These are phyloP conservation scores for Ogataea thermomethanolica DNA, from an alignment of 805 yeast genomes.

Conservation along the genomic window DNA sequence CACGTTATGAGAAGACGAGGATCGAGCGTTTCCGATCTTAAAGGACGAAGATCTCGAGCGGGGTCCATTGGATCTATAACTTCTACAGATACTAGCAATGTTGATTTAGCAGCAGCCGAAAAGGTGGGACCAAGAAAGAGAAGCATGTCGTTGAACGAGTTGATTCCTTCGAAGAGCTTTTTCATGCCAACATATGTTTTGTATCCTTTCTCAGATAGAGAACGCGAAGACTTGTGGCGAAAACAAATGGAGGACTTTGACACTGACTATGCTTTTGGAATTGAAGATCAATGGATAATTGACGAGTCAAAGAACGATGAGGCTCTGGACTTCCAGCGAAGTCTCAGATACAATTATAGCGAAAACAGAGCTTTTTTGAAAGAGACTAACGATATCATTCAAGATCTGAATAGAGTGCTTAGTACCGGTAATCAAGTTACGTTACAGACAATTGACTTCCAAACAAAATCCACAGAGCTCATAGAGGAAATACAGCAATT, in stretches of 20 bases:
- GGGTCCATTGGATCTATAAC: constrained; percentile 49
- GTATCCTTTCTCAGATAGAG: constrained; percentile 39
- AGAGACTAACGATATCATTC: constrained; percentile 44
- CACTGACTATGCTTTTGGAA: constrained; percentile 38
- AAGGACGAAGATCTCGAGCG: constrained; percentile 41
- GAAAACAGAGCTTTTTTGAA: constrained; percentile 38
- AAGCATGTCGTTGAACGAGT: constrained; percentile 1
- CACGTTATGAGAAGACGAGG: constrained; percentile 22
- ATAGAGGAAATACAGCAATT: constrained; percentile 44
- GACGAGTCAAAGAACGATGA: constrained; percentile 37
- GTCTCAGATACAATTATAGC: constrained; percentile 23
- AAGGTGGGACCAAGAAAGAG: not conserved
- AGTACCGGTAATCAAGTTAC: constrained; percentile 55
- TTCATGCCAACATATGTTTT: not conserved
- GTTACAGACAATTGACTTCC: constrained; percentile 61
- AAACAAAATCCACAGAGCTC: constrained; percentile 49
- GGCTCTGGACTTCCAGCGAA: constrained; percentile 37
- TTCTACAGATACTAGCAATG: not conserved
- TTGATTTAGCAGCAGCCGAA: not conserved
- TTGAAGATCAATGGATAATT: constrained; percentile 39
- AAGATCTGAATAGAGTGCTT: constrained; percentile 45
- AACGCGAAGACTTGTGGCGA: constrained; percentile 35
- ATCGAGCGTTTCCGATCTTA: constrained; percentile 23
- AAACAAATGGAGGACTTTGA: constrained; percentile 38
- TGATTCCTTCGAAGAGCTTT: not conserved